These are phyloP conservation scores for Paecilomyces sp. DNA, from an alignment of 2,329 filamentous ascomycete genomes.

Conservation along the genomic window DNA sequence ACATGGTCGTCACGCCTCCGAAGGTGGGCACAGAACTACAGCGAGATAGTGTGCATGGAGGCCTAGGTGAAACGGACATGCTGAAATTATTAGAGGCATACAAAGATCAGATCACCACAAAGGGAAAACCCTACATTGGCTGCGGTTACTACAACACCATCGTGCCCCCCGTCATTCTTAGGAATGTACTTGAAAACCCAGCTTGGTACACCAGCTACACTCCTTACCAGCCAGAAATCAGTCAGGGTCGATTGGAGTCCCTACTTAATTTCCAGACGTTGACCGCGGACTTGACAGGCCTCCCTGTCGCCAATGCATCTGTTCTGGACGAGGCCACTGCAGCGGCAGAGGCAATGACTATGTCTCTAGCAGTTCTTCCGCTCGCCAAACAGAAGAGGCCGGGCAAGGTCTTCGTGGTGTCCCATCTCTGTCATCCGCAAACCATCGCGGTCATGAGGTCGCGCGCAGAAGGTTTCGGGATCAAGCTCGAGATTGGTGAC, in stretches of 20 bases:
- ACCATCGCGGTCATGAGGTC: slow-evolving; percentile 78
- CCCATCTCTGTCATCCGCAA: slow-evolving; percentile 73
- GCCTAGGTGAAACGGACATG: slow-evolving; percentile 41
- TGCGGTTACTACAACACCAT: slow-evolving; percentile 83
- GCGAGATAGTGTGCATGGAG: slow-evolving; percentile 30
- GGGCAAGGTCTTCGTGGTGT: slow-evolving; percentile 79
- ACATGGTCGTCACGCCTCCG: slow-evolving; percentile 51
- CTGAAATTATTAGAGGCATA: slow-evolving; percentile 33
- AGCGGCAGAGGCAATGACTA: slow-evolving; percentile 90
- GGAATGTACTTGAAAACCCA: slow-evolving; percentile 86
- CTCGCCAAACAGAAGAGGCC: slow-evolving; percentile 62
- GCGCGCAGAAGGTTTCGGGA: slow-evolving; percentile 84
- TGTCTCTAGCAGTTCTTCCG: slow-evolving; percentile 73
- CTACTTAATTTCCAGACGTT: slow-evolving; percentile 94
- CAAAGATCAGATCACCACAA: slow-evolving; percentile 52
- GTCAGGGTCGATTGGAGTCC: slow-evolving; percentile 86
- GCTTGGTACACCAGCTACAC: slow-evolving; percentile 98
- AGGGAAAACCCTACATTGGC: slow-evolving; percentile 65
- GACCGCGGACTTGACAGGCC: slow-evolving; percentile 76
- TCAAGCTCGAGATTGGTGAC: slow-evolving; percentile 68
- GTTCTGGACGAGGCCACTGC: slow-evolving; percentile 87
- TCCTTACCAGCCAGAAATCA: slow-evolving; percentile 95
- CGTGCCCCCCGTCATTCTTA: slow-evolving; percentile 81
- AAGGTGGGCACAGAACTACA: slow-evolving; percentile 35
- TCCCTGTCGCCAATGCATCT: slow-evolving; percentile 85